Evolutionary conservation across 805 yeast species (phyloP).

Genomic region (Lipomyces orientalis): DNA sequence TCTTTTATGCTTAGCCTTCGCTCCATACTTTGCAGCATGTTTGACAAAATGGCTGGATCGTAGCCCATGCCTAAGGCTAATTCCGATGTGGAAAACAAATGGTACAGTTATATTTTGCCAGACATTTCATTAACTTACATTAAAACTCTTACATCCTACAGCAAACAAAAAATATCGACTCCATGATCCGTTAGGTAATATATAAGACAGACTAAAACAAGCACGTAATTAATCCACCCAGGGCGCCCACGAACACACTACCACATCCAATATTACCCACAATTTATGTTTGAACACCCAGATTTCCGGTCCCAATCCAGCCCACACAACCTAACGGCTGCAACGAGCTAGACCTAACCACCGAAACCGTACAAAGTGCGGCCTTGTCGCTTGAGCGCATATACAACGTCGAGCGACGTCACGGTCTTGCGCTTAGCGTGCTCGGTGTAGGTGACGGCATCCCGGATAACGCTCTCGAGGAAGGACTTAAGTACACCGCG

Average conservation of each 20-base stretch:
- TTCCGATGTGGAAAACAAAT: no score
- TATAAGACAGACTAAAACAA: not conserved
- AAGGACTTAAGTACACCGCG: constrained; percentile 95
- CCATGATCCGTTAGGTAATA: not conserved
- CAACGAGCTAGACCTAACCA: constrained; percentile 75
- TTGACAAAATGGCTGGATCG: no score
- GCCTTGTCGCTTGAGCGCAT: constrained; percentile 99
- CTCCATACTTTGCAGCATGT: no score
- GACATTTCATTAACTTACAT: not conserved
- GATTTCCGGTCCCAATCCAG: not conserved
- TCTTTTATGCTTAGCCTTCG: no score
- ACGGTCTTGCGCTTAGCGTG: constrained; percentile 99
- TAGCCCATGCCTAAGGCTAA: no score
- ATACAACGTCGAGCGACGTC: constrained; percentile 97
- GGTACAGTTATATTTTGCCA: not conserved
- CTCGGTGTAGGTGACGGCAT: constrained; percentile 98
- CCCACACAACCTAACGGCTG: not conserved
- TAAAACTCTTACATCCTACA: not conserved
- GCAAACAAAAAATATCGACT: not conserved
- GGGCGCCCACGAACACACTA: not conserved
- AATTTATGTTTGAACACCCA: not conserved
- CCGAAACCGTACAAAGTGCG: constrained; percentile 99
- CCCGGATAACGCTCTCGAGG: constrained; percentile 97
- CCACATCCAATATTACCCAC: not conserved
- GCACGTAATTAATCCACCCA: not conserved